A percentile compares a stretch with the other conserved stretches of the same genome.
phyloP scores from a whole-genome alignment of 306 rosid genomes.

The Pyrus betulifolia region DNA sequence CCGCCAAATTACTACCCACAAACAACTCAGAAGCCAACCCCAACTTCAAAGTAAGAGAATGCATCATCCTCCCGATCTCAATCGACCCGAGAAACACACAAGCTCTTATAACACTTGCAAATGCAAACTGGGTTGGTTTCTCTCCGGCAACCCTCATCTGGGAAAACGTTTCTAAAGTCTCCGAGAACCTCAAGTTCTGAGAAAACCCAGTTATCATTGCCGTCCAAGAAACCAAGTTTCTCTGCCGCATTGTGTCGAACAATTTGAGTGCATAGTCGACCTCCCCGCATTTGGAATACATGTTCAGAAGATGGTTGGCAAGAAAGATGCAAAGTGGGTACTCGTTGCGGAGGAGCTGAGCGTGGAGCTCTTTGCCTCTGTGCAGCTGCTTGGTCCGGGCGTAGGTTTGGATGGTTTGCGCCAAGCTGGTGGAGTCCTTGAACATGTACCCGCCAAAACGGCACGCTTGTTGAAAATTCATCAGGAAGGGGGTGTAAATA shows the following conservation, averaged over 20 bases:
- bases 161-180: constrained; percentile 31
- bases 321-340: constrained; percentile 31
- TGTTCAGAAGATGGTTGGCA: constrained; percentile 38
- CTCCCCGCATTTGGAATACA: constrained; percentile 44
- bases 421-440: constrained; percentile 22
- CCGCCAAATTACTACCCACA: constrained; percentile 53
- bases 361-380: constrained; percentile 54
- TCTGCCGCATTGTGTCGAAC: constrained; percentile 39
- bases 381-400: constrained; percentile 36
- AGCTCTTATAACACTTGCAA: constrained; percentile 40
- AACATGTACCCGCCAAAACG: constrained; percentile 15
- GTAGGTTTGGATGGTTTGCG: constrained; percentile 31
- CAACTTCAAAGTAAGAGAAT: constrained; percentile 35
- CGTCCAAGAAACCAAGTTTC: constrained; percentile 58
- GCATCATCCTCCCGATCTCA: constrained; percentile 43
- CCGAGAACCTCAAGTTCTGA: constrained; percentile 31
- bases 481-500: neutral
- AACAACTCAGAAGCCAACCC: constrained; percentile 32
- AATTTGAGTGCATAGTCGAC: constrained; percentile 29
- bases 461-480: constrained; percentile 6
- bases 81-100: constrained; percentile 38
- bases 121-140: constrained; percentile 34
- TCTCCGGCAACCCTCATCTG: constrained; percentile 32
- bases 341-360: constrained; percentile 31
- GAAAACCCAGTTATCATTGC: constrained; percentile 47